Conservation (phyloP, 805 yeast genomes). For the Kuraishia borneana region DNA sequence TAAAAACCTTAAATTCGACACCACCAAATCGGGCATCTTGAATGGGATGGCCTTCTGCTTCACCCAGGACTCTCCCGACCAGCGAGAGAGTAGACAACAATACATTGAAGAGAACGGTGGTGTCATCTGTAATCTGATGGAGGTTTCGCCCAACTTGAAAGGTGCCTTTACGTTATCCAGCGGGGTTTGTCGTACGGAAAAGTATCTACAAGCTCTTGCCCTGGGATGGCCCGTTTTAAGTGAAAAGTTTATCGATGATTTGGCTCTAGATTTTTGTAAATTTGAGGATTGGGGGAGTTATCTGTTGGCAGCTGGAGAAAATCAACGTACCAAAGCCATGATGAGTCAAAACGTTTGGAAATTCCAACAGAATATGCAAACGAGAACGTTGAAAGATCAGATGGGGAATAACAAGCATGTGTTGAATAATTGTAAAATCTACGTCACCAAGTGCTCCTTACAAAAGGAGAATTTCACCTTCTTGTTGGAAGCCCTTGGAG, state of each 20-base stretch:
- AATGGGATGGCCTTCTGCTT: constrained; percentile 2
- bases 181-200: constrained; percentile 51
- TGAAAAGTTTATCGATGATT: constrained; percentile 40
- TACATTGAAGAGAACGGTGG: constrained; percentile 14
- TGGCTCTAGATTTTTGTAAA: constrained; percentile 17
- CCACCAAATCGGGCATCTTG: constrained; percentile 1
- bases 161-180: constrained; percentile 63
- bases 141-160: constrained; percentile 13
- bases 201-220: constrained; percentile 67
- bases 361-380: constrained; percentile 28
- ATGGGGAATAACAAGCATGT: constrained; percentile 2
- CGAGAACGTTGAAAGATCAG: constrained; percentile 13
- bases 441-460: not conserved
- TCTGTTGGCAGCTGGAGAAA: constrained; percentile 64
- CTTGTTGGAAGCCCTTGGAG: constrained; percentile 1
- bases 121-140: constrained; percentile 9
- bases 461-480: constrained; percentile 2
- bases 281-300: constrained; percentile 34
- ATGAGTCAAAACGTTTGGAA: constrained; percentile 37
- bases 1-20: constrained; percentile 1
- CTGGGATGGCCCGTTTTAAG: constrained; percentile 82
- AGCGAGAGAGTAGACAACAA: not conserved
- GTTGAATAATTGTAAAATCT: not conserved
- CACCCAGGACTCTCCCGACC: constrained; percentile 1
- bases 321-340: constrained; percentile 27